These are phyloP conservation scores for Magnusiomyces tetraspermus DNA, from an alignment of 1,139 yeast species.

Conservation along the genomic window DNA sequence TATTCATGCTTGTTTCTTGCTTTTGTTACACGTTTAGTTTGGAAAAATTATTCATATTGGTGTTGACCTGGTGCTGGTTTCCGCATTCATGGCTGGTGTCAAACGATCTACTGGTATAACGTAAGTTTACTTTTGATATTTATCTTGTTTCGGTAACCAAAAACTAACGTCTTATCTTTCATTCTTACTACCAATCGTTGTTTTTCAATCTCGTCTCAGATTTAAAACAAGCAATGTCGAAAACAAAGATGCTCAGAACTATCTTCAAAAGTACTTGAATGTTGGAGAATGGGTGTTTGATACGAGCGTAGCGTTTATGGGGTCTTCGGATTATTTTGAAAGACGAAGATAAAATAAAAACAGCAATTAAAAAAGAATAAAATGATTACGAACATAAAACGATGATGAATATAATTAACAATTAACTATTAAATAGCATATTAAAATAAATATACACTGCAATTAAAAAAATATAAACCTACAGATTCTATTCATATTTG, in stretches of 20 bases:
- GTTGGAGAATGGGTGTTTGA: slow-evolving; percentile 83
- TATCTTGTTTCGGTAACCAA: not conserved
- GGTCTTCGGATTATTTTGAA: slow-evolving; percentile 63
- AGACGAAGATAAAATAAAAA: slow-evolving; percentile 38
- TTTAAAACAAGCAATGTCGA: slow-evolving; percentile 33
- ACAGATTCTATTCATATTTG: too few relatives aligned
- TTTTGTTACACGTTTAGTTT: slow-evolving; percentile 17
- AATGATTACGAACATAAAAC: too few relatives aligned
- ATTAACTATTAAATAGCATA: too few relatives aligned
- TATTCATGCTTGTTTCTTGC: not conserved
- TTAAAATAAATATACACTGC: too few relatives aligned
- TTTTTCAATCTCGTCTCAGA: slow-evolving; percentile 13
- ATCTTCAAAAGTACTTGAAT: slow-evolving; percentile 59
- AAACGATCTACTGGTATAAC: slow-evolving; percentile 80
- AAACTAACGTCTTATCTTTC: not conserved
- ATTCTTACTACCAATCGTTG: not conserved
- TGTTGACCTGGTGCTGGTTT: slow-evolving; percentile 63
- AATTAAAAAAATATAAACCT: too few relatives aligned
- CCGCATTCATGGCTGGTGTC: slow-evolving; percentile 83
- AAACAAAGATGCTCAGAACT: slow-evolving; percentile 45
- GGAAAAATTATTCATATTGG: slow-evolving; percentile 47
- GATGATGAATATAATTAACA: too few relatives aligned
- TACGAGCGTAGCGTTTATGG: slow-evolving; percentile 59
- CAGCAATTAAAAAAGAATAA: too few relatives aligned
- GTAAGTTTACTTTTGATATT: slow-evolving; percentile 26